These are phyloP conservation scores for Leccinum pachyderme DNA, from an alignment of 1,284 basidiomycete species.

Conservation along the genomic window DNA sequence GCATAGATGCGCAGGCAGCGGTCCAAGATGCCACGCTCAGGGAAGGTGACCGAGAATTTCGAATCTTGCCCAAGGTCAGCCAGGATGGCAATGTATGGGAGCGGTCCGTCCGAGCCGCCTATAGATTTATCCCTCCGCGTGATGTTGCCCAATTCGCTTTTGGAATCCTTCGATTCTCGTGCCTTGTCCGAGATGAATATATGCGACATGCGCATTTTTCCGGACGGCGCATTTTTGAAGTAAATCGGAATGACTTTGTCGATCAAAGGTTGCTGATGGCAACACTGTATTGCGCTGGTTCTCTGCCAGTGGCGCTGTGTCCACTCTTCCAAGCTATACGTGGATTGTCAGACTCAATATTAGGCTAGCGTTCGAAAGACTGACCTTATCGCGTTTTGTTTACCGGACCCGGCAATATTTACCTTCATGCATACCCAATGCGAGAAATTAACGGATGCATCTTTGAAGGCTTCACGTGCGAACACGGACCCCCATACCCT, in stretches of 20 bases:
- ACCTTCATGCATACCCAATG: slow-evolving; percentile 13
- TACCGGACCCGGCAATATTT: neutral
- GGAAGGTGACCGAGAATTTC: neutral
- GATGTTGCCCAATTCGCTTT: neutral
- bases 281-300: slow-evolving; percentile 13
- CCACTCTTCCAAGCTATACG: neutral
- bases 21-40: neutral
- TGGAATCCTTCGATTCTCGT: neutral
- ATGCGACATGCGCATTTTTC: neutral
- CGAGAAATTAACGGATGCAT: slow-evolving; percentile 13
- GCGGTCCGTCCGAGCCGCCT: neutral
- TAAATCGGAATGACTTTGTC: slow-evolving; percentile 16
- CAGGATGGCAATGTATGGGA: neutral
- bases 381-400: neutral
- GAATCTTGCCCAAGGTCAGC: neutral
- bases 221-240: slow-evolving; percentile 6
- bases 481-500: neutral
- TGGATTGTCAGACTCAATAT: neutral
- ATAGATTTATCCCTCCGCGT: neutral
- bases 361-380: neutral
- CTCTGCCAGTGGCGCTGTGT: slow-evolving; percentile 8
- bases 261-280: slow-evolving; percentile 1
- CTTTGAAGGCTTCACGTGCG: neutral
- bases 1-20: neutral
- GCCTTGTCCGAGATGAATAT: slow-evolving; percentile 2